Percentiles rank a stretch among this genome's conserved stretches.
Evolutionary conservation across 257 asterid species (phyloP).

Genomic region (Solanum ossicruentum): DNA sequence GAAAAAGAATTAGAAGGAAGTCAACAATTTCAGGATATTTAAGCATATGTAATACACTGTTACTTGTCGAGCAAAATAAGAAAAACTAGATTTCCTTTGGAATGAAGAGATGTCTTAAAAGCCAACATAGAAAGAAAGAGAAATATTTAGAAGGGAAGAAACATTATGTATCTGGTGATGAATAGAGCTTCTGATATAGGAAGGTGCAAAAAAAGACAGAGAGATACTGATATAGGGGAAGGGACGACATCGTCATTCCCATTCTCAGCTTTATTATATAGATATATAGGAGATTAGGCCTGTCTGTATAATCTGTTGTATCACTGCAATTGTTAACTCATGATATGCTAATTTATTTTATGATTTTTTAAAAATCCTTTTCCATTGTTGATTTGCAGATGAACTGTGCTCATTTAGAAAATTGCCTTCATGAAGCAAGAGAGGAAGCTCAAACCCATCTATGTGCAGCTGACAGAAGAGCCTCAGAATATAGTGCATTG

Average conservation of each 20-base stretch:
- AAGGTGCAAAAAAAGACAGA: no score
- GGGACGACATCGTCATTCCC: not conserved
- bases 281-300: not conserved
- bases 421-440: conserved; percentile 90
- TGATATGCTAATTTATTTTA: not conserved
- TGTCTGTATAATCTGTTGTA: not conserved
- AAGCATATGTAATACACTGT: no score
- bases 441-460: conserved; percentile 95
- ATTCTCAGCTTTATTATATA: not conserved
- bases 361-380: not conserved
- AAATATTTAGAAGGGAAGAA: not conserved
- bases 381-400: conserved; percentile 32
- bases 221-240: no score
- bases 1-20: no score
- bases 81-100: not conserved
- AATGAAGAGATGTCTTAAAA: not conserved
- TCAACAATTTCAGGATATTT: no score
- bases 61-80: not conserved
- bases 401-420: conserved; percentile 95
- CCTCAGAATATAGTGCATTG: conserved; percentile 71
- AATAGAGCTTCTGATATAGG: not conserved
- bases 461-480: conserved; percentile 87
- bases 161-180: not conserved
- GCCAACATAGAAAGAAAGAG: not conserved
- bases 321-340: not conserved